Evolutionary conservation across 169 alveolate species (phyloP).

Genomic region (Cryptosporidium muris): DNA sequence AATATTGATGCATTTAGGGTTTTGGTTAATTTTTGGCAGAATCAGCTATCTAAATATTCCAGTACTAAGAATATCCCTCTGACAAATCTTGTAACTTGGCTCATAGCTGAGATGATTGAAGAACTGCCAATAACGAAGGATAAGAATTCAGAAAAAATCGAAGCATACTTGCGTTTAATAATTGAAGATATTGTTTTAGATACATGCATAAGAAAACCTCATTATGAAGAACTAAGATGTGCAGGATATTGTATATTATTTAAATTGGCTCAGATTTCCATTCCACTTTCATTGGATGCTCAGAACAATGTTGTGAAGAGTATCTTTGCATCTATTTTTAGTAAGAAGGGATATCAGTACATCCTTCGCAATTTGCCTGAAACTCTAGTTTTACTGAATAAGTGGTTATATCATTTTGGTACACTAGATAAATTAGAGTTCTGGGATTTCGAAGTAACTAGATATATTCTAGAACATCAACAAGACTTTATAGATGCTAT

Average conservation of each 20-base stretch:
- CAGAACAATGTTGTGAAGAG: conserved; percentile 24
- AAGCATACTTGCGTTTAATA: conserved; percentile 12
- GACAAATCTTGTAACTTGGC: conserved; percentile 53
- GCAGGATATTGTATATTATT: conserved; percentile 61
- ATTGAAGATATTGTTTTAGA: conserved; percentile 36
- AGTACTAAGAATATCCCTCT: conserved; percentile 25
- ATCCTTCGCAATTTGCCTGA: conserved; percentile 14
- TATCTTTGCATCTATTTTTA: conserved; percentile 10
- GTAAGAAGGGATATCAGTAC: not conserved
- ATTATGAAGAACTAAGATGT: conserved; percentile 63
- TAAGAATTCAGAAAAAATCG: not conserved
- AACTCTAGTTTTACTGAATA: conserved; percentile 26
- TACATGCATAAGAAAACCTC: conserved; percentile 29
- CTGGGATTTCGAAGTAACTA: conserved; percentile 4
- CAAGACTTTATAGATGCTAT: not conserved
- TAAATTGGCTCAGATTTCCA: conserved; percentile 20
- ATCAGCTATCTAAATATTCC: not conserved
- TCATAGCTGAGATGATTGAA: conserved; percentile 32
- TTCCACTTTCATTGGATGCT: conserved; percentile 20
- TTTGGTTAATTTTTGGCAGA: conserved; percentile 32
- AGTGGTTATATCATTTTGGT: conserved; percentile 7
- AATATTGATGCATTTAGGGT: conserved; percentile 26
- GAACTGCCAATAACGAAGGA: conserved; percentile 44
- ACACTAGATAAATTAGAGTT: not conserved
- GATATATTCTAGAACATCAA: not conserved